phyloP scores from a whole-genome alignment of 2,329 filamentous ascomycete species.

The Berkeleyomyces rouxiae region DNA sequence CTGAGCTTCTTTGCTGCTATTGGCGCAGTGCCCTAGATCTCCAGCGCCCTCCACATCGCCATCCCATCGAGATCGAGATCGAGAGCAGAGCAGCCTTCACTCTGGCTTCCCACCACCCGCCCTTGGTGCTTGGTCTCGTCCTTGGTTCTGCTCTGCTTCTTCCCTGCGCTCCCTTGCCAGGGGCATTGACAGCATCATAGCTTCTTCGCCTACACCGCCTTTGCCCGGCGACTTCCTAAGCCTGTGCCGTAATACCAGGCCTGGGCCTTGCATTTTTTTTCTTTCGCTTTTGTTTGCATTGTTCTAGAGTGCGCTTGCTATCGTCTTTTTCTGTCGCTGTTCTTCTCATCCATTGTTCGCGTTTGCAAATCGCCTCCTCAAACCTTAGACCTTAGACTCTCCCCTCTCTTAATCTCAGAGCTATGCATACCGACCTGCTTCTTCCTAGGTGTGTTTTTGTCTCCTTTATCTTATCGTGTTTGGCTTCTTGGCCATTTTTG shows the following conservation, averaged over 20 bases:
- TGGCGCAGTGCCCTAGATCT: not conserved
- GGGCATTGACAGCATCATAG: not conserved
- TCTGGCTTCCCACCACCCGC: not conserved
- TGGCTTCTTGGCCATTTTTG: not conserved
- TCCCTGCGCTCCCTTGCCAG: not conserved
- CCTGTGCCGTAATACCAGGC: not conserved
- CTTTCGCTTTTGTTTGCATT: not conserved
- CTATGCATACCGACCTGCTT: constrained; percentile 5
- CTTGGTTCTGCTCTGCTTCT: not conserved
- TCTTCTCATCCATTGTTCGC: not conserved
- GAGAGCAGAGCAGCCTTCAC: too few species aligned
- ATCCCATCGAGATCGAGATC: not conserved
- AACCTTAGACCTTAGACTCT: not conserved
- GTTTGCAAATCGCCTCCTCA: not conserved
- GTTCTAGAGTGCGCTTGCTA: not conserved
- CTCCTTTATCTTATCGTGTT: not conserved
- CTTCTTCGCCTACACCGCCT: not conserved
- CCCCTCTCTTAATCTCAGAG: not conserved
- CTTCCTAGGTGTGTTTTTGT: constrained; percentile 1
- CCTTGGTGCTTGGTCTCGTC: not conserved
- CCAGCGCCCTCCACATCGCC: not conserved
- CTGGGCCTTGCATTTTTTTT: not conserved
- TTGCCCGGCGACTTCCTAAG: not conserved
- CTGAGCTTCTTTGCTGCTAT: not conserved
- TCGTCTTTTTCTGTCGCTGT: not conserved